Base-by-base conservation (phyloP, 352 stramenopile genomes). In the Globisporangium solare region DNA sequence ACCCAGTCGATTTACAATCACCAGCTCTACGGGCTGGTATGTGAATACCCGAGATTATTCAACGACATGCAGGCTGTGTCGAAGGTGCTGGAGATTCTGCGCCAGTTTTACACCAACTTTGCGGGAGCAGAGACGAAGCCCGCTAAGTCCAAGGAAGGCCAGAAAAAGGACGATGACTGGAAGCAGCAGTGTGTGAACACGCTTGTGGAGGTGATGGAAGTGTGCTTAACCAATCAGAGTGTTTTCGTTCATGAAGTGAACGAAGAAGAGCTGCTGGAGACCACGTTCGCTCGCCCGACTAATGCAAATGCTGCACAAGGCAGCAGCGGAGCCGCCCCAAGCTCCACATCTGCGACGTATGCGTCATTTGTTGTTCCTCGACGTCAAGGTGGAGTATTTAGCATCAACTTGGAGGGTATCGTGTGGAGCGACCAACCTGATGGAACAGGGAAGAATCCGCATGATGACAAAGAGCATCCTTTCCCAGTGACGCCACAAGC, bases 1-100 rank as follows among this genome's bases (percentile, higher is more conserved):
- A 86, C 78, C 1, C 84, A 92, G 60, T 91, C 81, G 6, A 89
- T 92, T 42, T 92, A 76, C 58, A 83, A 83, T 43, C 84, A 91
- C 58, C 82, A 94, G 54, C 64, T 94, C 6, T 87, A 92, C 51
- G 60, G 65, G 6, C 55, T 94, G n/a, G 78, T 76, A 1, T 89
- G 77, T 24, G 78, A 89, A 37, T 73, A 87, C 43, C 84, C 82
- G 7, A 71, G 76, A 51, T 52, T 79, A 7, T 76, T 92, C 32
- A 87, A 89, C 56, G 76, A 89, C 32, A 61, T 92, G 37, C 66
- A 86, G 15, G 60, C 67, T 13, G 75, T 92, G 0, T 47, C 74
- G 6, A 82, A 85, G 50, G 47, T 92, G 0, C 56, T 94, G 14
- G 79, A 92, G 35, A 81, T 84, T 56, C 68, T 94, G 5, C 66